Evolutionary conservation across 2,329 filamentous ascomycete genomes (phyloP).

Genomic region (Neofusicoccum cordaticola): DNA sequence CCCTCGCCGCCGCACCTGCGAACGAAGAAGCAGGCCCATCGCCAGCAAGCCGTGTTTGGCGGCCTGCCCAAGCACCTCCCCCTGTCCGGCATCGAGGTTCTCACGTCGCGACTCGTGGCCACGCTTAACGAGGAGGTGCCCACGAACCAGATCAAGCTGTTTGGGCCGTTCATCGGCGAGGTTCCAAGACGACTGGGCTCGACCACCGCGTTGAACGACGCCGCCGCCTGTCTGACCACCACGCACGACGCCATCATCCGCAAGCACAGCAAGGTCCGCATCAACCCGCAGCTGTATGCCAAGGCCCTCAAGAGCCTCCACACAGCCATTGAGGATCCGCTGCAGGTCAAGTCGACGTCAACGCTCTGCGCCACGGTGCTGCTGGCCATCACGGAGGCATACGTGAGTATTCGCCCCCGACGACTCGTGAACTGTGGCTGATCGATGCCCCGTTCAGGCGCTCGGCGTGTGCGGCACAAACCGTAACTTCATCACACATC

Average conservation of each 20-base stretch:
- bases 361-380: constrained; percentile 12
- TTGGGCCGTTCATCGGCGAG: constrained; percentile 14
- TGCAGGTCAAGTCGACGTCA: background rate
- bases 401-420: background rate
- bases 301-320: constrained; percentile 8
- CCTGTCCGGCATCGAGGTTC: background rate
- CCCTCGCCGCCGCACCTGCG: background rate
- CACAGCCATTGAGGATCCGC: background rate
- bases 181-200: constrained; percentile 2
- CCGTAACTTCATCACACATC: constrained; percentile 14
- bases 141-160: constrained; percentile 9
- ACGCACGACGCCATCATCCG: constrained; percentile 5
- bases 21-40: background rate
- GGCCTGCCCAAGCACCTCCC: background rate
- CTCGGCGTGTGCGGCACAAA: constrained; percentile 5
- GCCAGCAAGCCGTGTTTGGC: background rate
- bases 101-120: constrained; percentile 5
- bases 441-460: background rate
- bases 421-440: background rate
- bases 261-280: background rate
- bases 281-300: constrained; percentile 12
- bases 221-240: background rate
- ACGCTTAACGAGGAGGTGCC: constrained; percentile 1
- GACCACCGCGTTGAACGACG: background rate
- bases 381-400: constrained; percentile 15